Conservation (phyloP, 345 rosid species). For the sweet orange (Citrus sinensis) region DNA sequence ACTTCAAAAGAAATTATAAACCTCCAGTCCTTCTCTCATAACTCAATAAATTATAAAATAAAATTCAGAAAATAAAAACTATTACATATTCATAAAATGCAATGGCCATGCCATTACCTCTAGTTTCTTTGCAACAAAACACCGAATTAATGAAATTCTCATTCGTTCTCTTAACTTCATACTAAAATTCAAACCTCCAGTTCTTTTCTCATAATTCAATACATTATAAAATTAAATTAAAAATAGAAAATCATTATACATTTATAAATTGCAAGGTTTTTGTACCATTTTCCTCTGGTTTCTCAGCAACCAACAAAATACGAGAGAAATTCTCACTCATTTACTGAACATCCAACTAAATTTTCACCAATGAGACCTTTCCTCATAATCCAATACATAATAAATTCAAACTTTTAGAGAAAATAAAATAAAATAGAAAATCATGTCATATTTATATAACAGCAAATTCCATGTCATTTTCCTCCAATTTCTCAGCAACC, state of each 20-base stretch:
- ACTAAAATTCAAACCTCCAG: neutral
- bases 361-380: neutral
- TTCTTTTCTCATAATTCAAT: neutral
- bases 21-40: neutral
- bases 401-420: neutral
- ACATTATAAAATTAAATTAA: neutral
- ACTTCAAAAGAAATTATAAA: neutral
- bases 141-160: neutral
- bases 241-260: too few species aligned
- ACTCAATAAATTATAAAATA: neutral
- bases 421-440: neutral
- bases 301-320: neutral
- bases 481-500: neutral
- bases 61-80: neutral
- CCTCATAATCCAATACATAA: neutral
- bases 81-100: neutral
- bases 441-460: too few species aligned
- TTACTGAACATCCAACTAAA: neutral
- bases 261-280: neutral
- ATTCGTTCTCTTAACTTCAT: neutral
- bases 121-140: neutral
- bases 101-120: neutral
- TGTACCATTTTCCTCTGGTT: neutral
- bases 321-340: neutral
- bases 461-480: neutral